A percentile compares a stretch with the other conserved stretches of the same genome.
phyloP scores from a whole-genome alignment of 352 stramenopile species.

The Pythium graminicola region DNA sequence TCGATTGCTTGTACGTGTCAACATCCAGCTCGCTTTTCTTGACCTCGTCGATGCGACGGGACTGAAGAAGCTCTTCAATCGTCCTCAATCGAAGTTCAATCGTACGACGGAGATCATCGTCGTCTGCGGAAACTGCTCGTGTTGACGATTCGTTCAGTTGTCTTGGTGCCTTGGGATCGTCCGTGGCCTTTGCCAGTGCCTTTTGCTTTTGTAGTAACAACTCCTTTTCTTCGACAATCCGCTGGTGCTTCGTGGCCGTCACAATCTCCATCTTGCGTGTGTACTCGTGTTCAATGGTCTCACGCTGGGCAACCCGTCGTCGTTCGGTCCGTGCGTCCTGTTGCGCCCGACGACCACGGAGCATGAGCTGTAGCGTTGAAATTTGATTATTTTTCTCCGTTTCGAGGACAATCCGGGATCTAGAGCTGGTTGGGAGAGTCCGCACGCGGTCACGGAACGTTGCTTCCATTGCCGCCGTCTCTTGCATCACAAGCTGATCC shows the following conservation, averaged over 20 bases:
- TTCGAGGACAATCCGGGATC: not conserved
- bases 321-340: constrained; percentile 24
- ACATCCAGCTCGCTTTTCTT: not conserved
- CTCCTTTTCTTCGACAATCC: constrained; percentile 47
- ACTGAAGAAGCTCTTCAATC: constrained; percentile 16
- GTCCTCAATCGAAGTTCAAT: constrained; percentile 11
- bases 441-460: constrained; percentile 15
- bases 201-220: constrained; percentile 31
- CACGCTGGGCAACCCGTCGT: not conserved
- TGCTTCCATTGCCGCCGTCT: constrained; percentile 30
- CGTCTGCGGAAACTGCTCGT: no score
- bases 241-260: constrained; percentile 41
- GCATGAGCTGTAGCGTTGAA: constrained; percentile 39
- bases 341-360: constrained; percentile 26
- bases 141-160: not conserved
- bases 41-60: not conserved
- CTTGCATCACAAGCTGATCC: constrained; percentile 25
- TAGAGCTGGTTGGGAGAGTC: constrained; percentile 20
- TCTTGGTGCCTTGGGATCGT: no score
- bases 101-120: not conserved
- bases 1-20: constrained; percentile 7
- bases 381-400: constrained; percentile 39
- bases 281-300: constrained; percentile 47
- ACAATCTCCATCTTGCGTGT: constrained; percentile 40
- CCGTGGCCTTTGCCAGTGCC: constrained; percentile 16